Evolutionary conservation across 2,329 filamentous ascomycete species (phyloP).

Genomic region (Colletotrichum gigasporum): DNA sequence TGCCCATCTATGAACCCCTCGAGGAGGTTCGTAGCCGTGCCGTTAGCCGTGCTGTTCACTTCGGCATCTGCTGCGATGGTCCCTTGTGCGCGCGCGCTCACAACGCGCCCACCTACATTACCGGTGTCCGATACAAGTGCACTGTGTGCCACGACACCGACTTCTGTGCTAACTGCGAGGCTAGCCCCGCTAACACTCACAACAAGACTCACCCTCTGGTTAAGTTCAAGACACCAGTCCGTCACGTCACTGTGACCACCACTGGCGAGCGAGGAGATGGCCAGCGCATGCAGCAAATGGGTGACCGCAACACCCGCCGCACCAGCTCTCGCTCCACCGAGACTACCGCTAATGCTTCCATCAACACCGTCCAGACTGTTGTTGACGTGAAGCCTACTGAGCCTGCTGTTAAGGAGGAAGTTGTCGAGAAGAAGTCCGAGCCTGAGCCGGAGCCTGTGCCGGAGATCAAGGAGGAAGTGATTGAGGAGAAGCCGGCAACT

Average conservation of each 20-base stretch:
- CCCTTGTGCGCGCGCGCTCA: slow-evolving; percentile 77
- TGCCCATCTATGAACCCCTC: slow-evolving; percentile 82
- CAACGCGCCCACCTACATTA: slow-evolving; percentile 73
- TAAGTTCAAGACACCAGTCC: slow-evolving; percentile 94
- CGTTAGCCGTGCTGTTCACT: slow-evolving; percentile 66
- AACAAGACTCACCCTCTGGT: slow-evolving; percentile 97
- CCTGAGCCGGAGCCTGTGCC: slow-evolving; percentile 33
- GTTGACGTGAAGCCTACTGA: slow-evolving; percentile 75
- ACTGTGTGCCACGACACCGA: slow-evolving; percentile 94
- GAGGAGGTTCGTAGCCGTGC: slow-evolving; percentile 48
- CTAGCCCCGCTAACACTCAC: slow-evolving; percentile 83
- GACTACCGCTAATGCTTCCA: slow-evolving; percentile 57
- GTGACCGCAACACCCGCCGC: slow-evolving; percentile 60
- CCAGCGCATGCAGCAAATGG: slow-evolving; percentile 73
- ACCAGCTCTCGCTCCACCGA: slow-evolving; percentile 62
- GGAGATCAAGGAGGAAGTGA: slow-evolving; percentile 25
- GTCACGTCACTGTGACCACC: slow-evolving; percentile 87
- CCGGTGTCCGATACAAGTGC: slow-evolving; percentile 94
- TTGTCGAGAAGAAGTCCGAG: slow-evolving; percentile 39
- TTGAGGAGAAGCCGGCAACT: slow-evolving; percentile 37
- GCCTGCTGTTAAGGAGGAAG: slow-evolving; percentile 35
- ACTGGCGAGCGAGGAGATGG: slow-evolving; percentile 79
- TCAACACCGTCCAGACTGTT: slow-evolving; percentile 73
- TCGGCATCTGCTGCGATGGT: slow-evolving; percentile 93
- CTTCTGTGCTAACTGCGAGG: slow-evolving; percentile 95